phyloP scores from a whole-genome alignment of 305 asterid species.

The Fraxinus xanthoxyloides region DNA sequence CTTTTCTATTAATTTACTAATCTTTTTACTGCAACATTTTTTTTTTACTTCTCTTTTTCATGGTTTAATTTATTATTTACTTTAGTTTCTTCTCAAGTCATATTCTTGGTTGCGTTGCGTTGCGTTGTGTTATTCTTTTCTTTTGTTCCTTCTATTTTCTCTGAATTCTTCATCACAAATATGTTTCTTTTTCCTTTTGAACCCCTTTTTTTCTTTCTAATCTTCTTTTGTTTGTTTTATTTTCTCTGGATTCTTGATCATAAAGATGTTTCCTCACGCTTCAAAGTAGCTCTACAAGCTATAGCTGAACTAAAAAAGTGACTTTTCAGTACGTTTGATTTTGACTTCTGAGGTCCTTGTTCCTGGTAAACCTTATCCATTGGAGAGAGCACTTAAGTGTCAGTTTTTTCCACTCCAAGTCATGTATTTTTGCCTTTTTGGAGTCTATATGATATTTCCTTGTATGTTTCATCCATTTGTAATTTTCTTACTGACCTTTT shows the following conservation, averaged over 20 bases:
- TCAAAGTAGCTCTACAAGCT: neutral
- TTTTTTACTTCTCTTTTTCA: neutral
- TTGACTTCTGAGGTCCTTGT: constrained; percentile 12
- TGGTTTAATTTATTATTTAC: neutral
- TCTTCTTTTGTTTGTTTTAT: neutral
- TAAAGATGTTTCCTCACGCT: neutral
- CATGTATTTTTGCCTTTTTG: constrained; percentile 21
- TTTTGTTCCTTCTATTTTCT: neutral
- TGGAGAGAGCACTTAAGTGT: constrained; percentile 30
- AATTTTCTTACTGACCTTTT: constrained; percentile 42
- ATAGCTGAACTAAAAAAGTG: neutral
- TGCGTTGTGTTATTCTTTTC: neutral
- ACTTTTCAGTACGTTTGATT: neutral
- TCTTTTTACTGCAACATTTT: constrained; percentile 16
- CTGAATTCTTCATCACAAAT: neutral
- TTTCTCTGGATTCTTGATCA: neutral
- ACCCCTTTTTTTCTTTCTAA: neutral
- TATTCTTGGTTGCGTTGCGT: neutral
- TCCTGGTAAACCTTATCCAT: constrained; percentile 47
- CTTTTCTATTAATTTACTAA: constrained; percentile 28
- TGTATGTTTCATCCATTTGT: constrained; percentile 39
- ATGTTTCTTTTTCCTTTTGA: neutral
- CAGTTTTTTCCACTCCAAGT: constrained; percentile 29
- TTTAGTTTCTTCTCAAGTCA: neutral
- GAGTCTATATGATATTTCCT: constrained; percentile 29